phyloP scores from a whole-genome alignment of 2,329 filamentous ascomycete species.

The Scortechinia acanthostroma region DNA sequence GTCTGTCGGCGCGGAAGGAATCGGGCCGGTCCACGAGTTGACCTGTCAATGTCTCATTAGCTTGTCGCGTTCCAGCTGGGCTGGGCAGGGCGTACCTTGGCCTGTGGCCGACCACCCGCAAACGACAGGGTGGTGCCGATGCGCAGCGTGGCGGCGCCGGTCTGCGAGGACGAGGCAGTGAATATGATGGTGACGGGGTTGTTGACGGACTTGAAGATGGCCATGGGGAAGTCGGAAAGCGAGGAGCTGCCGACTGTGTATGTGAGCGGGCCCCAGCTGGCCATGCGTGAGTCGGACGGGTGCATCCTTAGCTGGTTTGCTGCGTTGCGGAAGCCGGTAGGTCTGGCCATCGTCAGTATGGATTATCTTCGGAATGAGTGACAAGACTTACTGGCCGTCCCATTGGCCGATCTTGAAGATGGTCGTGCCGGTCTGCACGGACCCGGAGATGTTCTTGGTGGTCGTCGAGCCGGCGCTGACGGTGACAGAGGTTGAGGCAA shows the following conservation, averaged over 20 bases:
- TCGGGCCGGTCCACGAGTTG: slow-evolving; percentile 40
- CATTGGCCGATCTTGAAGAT: slow-evolving; percentile 60
- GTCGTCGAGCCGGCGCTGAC: slow-evolving; percentile 39
- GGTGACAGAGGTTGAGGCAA: slow-evolving; percentile 36
- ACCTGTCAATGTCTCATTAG: no score
- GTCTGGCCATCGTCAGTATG: slow-evolving; percentile 11
- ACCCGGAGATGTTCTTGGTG: slow-evolving; percentile 39
- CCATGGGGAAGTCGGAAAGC: slow-evolving; percentile 54
- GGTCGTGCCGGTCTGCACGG: slow-evolving; percentile 35
- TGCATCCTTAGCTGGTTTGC: slow-evolving; percentile 64
- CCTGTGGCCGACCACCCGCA: slow-evolving; percentile 46
- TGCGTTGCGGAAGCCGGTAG: slow-evolving; percentile 59
- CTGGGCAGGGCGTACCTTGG: slow-evolving; percentile 13
- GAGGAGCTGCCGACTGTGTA: slow-evolving; percentile 51
- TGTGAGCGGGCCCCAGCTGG: slow-evolving; percentile 47
- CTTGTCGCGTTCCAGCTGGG: no score
- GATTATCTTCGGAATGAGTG: background rate
- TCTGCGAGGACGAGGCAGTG: slow-evolving; percentile 38
- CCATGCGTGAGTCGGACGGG: slow-evolving; percentile 58
- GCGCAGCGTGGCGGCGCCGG: slow-evolving; percentile 46
- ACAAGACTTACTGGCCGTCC: slow-evolving; percentile 39
- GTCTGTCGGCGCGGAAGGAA: slow-evolving; percentile 46
- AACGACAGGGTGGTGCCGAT: slow-evolving; percentile 61
- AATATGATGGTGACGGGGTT: slow-evolving; percentile 53
- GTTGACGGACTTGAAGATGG: slow-evolving; percentile 53